Conservation (phyloP, 306 rosid genomes). For the Gleditsia sinensis region DNA sequence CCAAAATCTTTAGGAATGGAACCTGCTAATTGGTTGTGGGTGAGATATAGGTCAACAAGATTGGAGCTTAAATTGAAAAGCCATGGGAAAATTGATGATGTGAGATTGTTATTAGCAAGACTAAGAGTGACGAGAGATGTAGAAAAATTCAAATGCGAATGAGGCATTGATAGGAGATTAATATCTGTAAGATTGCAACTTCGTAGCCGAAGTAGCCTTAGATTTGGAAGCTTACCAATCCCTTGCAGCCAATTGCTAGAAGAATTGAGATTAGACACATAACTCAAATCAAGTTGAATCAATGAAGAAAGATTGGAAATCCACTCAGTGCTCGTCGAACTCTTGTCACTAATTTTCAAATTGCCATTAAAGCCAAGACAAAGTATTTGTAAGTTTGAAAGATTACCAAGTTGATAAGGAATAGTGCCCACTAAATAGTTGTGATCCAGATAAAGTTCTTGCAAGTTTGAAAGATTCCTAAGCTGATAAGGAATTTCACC, state of each 20-base stretch:
- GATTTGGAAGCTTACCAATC: not conserved
- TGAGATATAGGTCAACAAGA: not conserved
- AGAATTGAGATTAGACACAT: not conserved
- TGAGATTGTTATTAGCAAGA: not conserved
- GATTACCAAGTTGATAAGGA: not conserved
- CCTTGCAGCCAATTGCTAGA: not conserved
- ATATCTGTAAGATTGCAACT: not conserved
- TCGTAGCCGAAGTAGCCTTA: not conserved
- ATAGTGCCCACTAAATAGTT: too few species aligned
- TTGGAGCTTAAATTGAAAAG: not conserved
- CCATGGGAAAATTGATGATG: not conserved
- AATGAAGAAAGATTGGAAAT: conserved; percentile 6
- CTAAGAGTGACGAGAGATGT: not conserved
- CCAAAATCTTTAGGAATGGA: not conserved
- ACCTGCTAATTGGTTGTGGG: not conserved
- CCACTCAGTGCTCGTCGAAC: not conserved
- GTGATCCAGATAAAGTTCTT: too few species aligned
- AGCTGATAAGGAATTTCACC: too few species aligned
- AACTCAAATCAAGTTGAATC: not conserved
- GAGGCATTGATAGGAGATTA: not conserved
- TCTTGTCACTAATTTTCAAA: not conserved
- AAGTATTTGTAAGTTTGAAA: not conserved
- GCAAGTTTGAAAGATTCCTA: too few species aligned
- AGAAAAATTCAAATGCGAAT: not conserved
- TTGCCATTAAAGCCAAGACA: not conserved